Evolutionary conservation across 306 rosid species (phyloP), one percentile per base, ranked within the genome.

Genomic region (Lablab purpureus): DNA sequence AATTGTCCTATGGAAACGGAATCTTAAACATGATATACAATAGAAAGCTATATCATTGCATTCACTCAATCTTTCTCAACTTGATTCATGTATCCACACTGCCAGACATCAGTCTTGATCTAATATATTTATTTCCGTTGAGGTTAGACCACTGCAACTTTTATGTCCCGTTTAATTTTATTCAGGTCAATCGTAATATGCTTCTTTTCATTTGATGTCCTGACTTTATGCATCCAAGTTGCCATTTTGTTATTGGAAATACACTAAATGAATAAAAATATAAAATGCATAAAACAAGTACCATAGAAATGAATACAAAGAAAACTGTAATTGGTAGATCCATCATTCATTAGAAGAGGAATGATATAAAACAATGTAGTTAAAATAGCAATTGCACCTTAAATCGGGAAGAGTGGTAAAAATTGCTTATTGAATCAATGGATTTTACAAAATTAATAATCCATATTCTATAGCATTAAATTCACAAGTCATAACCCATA

Each of bases 161-260:
- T 59, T 27, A 11, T 2, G 36, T 45, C 41, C n/a, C 15, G 3
- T 59, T 58, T 28, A 43, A n/a, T 43, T 43, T 74, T 27, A 27
- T 51, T 23, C 67, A 55, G 40, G 3, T 37, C 10, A 14, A 36
- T 25, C 7, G 2, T 28, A n/a, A 9, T 10, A 75, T 60, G 50
- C 8, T 63, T 45, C 15, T 11, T n/a, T 71, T 30, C 27, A 28
- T 6, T 60, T 19, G 3, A 28, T 18, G 63, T 47, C 75, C 58
- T 11, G 47, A 67, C n/a, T 67, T 67, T 37, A 40, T 55, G n/a
- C 68, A 77, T 52, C 55, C 30, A 76, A 51, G 30, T 23, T 77
- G 15, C 30, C 37, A 34, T 6, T 27, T 21, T 59, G 8, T 12
- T n/a, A 19, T 34, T 37, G 17, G 27, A 18, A n/a, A 19, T 66